These are phyloP conservation scores for Vararia minispora DNA, from an alignment of 768 basidiomycete genomes.

Conservation along the genomic window DNA sequence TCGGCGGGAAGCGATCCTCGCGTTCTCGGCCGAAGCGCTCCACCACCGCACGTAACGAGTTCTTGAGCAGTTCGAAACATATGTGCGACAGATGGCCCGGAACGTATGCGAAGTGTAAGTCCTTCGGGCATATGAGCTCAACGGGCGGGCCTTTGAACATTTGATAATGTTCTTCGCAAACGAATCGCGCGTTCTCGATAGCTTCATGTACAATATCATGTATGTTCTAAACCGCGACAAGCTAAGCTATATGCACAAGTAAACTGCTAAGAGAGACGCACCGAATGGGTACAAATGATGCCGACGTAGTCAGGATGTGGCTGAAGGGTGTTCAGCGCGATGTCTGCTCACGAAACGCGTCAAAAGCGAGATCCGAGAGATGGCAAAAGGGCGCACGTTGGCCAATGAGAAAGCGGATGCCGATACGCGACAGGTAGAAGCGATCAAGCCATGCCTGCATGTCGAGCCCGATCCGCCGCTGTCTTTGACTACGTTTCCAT, in stretches of 20 bases:
- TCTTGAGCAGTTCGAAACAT: conserved; percentile 93
- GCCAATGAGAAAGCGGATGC: conserved; percentile 93
- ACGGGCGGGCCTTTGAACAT: conserved; percentile 96
- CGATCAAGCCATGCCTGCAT: conserved; percentile 95
- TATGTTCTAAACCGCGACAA: conserved; percentile 50
- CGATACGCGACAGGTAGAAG: conserved; percentile 93
- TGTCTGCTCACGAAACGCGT: conserved; percentile 41
- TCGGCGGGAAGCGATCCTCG: conserved; percentile 75
- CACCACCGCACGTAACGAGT: conserved; percentile 93
- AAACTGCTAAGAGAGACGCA: conserved; percentile 26
- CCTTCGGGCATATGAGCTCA: conserved; percentile 84
- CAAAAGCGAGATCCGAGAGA: not conserved
- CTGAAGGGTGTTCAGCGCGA: conserved; percentile 87
- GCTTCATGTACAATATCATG: conserved; percentile 98
- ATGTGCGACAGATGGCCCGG: conserved; percentile 96
- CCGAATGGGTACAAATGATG: conserved; percentile 90
- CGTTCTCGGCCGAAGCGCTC: conserved; percentile 80
- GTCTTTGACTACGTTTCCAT: conserved; percentile 75
- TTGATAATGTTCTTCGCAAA: conserved; percentile 89
- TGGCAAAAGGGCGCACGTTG: conserved; percentile 47
- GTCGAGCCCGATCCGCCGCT: conserved; percentile 65
- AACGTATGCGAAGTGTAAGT: conserved; percentile 87
- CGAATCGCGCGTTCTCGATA: conserved; percentile 91
- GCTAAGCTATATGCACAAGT: conserved; percentile 1
- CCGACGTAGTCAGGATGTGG: conserved; percentile 90